Evolutionary conservation across 2,329 filamentous ascomycete genomes (phyloP).

Genomic region (Phaeophleospora eucalypticola): DNA sequence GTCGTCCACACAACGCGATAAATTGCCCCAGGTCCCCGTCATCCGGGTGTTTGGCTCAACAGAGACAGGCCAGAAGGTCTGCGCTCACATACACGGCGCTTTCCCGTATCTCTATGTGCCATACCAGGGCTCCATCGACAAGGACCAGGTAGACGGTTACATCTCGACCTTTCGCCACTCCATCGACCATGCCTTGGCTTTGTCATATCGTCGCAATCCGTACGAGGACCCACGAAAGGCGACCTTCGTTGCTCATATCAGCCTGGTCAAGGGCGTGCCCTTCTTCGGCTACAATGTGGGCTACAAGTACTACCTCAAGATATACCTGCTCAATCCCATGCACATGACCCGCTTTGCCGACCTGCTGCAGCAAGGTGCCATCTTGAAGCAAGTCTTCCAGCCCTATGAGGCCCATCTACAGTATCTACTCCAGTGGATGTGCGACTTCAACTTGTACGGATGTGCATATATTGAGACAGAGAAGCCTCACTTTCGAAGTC

Average conservation of each 20-base stretch:
- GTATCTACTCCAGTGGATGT: constrained; percentile 95
- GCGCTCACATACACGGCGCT: constrained; percentile 90
- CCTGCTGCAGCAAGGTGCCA: constrained; percentile 78
- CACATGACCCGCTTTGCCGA: constrained; percentile 86
- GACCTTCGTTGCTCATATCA: constrained; percentile 82
- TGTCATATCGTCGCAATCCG: constrained; percentile 75
- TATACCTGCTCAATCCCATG: constrained; percentile 85
- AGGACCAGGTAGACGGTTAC: constrained; percentile 62
- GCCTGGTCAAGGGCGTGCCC: constrained; percentile 84
- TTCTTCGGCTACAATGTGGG: constrained; percentile 97
- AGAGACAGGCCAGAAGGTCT: constrained; percentile 92
- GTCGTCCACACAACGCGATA: constrained; percentile 51
- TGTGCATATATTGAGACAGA: constrained; percentile 76
- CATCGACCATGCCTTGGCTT: constrained; percentile 83
- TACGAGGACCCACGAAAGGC: constrained; percentile 59
- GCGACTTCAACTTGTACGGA: constrained; percentile 94
- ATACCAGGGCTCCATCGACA: constrained; percentile 24
- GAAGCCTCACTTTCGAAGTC: constrained; percentile 68
- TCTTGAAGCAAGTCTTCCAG: constrained; percentile 79
- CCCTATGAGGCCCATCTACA: constrained; percentile 93
- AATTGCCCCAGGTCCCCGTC: constrained; percentile 72
- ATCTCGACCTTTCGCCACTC: constrained; percentile 76
- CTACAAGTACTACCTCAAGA: constrained; percentile 85
- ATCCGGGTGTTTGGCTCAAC: constrained; percentile 89
- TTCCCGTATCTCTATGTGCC: constrained; percentile 89